Percentiles rank a stretch among this genome's conserved stretches.
phyloP scores from a whole-genome alignment of 257 asterid genomes.

The Linderniella brevidens region DNA sequence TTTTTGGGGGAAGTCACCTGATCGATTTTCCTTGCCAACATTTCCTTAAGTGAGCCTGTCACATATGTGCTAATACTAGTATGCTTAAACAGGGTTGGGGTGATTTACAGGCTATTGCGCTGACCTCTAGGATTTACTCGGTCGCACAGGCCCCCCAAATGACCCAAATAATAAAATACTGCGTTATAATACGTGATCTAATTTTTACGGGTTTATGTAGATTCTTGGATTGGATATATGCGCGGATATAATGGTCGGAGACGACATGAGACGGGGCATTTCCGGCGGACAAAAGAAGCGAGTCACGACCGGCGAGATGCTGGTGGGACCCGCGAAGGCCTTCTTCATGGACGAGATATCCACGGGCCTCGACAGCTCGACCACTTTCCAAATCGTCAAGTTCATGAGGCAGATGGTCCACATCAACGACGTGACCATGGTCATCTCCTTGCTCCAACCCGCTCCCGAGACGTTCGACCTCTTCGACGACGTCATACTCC shows the following conservation, averaged over 20 bases:
- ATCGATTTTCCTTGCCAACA: no score
- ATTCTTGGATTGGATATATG: constrained; percentile 84
- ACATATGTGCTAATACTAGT: no score
- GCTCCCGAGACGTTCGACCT: constrained; percentile 71
- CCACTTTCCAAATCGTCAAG: constrained; percentile 72
- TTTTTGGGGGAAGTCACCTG: no score
- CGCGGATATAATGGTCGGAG: constrained; percentile 86
- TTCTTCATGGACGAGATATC: constrained; percentile 92
- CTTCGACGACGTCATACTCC: constrained; percentile 64
- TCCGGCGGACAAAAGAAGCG: constrained; percentile 96
- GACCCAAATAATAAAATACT: no score
- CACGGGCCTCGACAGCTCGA: constrained; percentile 78
- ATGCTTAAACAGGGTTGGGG: no score
- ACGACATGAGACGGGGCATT: constrained; percentile 85
- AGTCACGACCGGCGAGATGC: constrained; percentile 43
- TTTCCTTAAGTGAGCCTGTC: no score
- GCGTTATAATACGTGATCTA: no score
- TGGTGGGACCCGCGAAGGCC: constrained; percentile 48
- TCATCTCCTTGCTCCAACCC: constrained; percentile 71
- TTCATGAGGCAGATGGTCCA: constrained; percentile 85
- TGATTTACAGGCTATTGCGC: no score
- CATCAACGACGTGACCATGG: constrained; percentile 55
- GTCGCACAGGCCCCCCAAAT: no score
- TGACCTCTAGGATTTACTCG: no score
- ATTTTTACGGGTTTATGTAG: constrained; percentile 31